Evolutionary conservation across 23 red algal genomes (phyloP).

Genomic region (Gracilaria vermiculophylla): DNA sequence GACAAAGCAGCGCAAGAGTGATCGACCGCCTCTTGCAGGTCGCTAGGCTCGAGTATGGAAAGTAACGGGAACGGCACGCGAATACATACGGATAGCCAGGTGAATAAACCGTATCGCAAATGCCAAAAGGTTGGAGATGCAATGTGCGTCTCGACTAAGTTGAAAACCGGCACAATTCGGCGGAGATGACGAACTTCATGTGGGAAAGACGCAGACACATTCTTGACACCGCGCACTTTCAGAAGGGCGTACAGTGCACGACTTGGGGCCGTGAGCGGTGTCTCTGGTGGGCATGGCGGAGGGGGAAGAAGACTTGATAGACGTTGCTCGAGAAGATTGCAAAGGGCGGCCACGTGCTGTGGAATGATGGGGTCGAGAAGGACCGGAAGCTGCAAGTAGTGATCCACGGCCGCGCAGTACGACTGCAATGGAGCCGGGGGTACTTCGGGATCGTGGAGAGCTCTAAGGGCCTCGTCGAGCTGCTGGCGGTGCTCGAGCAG

Average conservation of each 20-base stretch:
- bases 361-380: slow-evolving; percentile 70
- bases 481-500: background rate
- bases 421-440: background rate
- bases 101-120: slow-evolving; percentile 45
- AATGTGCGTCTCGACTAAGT: background rate
- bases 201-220: slow-evolving; percentile 46
- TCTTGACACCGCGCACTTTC: slow-evolving; percentile 79
- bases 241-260: slow-evolving; percentile 58
- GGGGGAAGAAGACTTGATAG: background rate
- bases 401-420: slow-evolving; percentile 29
- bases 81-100: slow-evolving; percentile 51
- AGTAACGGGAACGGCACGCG: slow-evolving; percentile 63
- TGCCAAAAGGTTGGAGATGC: slow-evolving; percentile 13
- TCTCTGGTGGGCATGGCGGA: background rate
- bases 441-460: background rate
- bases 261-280: slow-evolving; percentile 8
- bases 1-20: slow-evolving; percentile 7
- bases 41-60: slow-evolving; percentile 14
- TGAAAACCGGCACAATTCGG: slow-evolving; percentile 14
- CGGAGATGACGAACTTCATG: slow-evolving; percentile 43
- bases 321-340: background rate
- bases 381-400: slow-evolving; percentile 52
- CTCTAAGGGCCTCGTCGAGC: background rate
- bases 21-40: slow-evolving; percentile 6
- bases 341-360: slow-evolving; percentile 12